These are phyloP conservation scores for Helianthus annuus DNA, from an alignment of 129 eudicot genomes.

Conservation along the genomic window HanXRQr2.0-SUNRISE NC_035439.2:112527365-112527864, in stretches of 20 bases:
- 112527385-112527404: no score
- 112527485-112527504: no score
- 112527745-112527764: slow-evolving; percentile 14
- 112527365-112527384: no score
- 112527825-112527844: no score
- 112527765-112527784: slow-evolving; percentile 21
- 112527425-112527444: no score
- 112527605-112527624: slow-evolving; percentile 8
- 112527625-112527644: slow-evolving; percentile 19
- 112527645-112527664: slow-evolving; percentile 23
- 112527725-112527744: slow-evolving; percentile 30
- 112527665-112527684: slow-evolving; percentile 12
- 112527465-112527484: no score
- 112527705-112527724: slow-evolving; percentile 27
- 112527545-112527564: not conserved
- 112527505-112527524: no score
- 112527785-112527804: not conserved
- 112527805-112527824: not conserved
- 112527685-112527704: slow-evolving; percentile 34
- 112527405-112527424: no score
- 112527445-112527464: no score
- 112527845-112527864: no score
- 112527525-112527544: no score
- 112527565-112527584: not conserved
- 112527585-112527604: not conserved